Evolutionary conservation across 352 stramenopile species (phyloP).

Genomic region (Aphanomyces euteiches): DNA sequence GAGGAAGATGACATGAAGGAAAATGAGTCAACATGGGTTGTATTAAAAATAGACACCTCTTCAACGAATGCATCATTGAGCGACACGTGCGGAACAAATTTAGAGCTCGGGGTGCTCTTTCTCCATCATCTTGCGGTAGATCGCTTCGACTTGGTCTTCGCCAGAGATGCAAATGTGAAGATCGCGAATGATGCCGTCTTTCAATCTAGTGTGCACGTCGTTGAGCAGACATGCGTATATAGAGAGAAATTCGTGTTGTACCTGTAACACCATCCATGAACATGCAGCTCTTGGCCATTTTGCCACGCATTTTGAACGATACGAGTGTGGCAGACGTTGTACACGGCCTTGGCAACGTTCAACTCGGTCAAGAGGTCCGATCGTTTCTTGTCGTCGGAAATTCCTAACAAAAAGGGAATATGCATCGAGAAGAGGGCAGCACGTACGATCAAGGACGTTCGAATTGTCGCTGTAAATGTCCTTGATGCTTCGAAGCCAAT

Average conservation of each 20-base stretch:
- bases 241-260: background rate
- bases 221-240: background rate
- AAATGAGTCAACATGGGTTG: too few species aligned
- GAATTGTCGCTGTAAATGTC: slow-evolving; percentile 31
- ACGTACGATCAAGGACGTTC: slow-evolving; percentile 23
- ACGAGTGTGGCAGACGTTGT: slow-evolving; percentile 86
- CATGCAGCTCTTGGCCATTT: slow-evolving; percentile 52
- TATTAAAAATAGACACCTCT: too few species aligned
- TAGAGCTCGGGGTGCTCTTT: slow-evolving; percentile 22
- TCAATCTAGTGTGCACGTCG: slow-evolving; percentile 1
- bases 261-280: slow-evolving; percentile 58
- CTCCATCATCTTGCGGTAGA: slow-evolving; percentile 31
- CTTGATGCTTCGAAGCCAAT: slow-evolving; percentile 89
- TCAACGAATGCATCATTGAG: too few species aligned
- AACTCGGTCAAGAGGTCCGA: slow-evolving; percentile 63
- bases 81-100: background rate
- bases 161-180: slow-evolving; percentile 29
- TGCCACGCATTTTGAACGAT: slow-evolving; percentile 62
- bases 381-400: slow-evolving; percentile 39
- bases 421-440: background rate
- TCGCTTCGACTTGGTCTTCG: slow-evolving; percentile 28
- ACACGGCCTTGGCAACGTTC: slow-evolving; percentile 79
- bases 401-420: slow-evolving; percentile 25
- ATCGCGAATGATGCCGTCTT: slow-evolving; percentile 31
- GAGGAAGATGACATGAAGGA: too few species aligned